Evolutionary conservation across 441 rosid genomes (phyloP), one percentile per base, ranked within the genome.

Genomic region (Viola pubescens): DNA sequence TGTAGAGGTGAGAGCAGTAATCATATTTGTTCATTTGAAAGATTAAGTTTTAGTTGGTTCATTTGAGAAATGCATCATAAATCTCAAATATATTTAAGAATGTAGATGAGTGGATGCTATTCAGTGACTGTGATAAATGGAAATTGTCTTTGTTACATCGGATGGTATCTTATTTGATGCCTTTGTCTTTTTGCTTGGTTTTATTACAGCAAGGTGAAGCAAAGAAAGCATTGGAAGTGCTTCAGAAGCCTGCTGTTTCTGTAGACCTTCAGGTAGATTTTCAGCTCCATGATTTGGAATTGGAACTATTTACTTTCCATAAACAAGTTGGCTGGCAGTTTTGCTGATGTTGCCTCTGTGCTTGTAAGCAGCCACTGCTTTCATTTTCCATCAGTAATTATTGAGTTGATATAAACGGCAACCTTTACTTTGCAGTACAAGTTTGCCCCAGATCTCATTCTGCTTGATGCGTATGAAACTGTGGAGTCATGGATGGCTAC

Each of bases 401-500:
- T 71, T 51, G 52, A 57, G 62, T 59, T 63, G 59, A 37, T 53
- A 52, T 71, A 37, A 70, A 61, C 34, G 59, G 16, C 46, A 48
- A 34, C 70, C 49, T 62, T 72, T 60, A 58, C 57, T 61, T 68
- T 77, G 85, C 94, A 94, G 99, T 94, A 94, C 77, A 90, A 90
- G 77, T 94, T 88, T 75, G 91, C 94, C n/a, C 88, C 99, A 9
- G 95, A 94, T 26, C 96, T 94, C 61, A 85, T 94, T 63, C 80
- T 84, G 74, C 97, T 91, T 67, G 99, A 94, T 77, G 94, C 98
- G 12, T 94, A 94, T 73, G 99, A 94, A 82, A 91, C 99, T 42
- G 98, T 94, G 74, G 99, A 94, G 78, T 87, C 96, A 65, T 94
- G 99, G 97, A 88, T 94, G 96, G 74, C 86, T 62, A 84, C 78